Base-by-base conservation (phyloP, 177 flowering plant species). In the Vitis hybrid region DNA sequence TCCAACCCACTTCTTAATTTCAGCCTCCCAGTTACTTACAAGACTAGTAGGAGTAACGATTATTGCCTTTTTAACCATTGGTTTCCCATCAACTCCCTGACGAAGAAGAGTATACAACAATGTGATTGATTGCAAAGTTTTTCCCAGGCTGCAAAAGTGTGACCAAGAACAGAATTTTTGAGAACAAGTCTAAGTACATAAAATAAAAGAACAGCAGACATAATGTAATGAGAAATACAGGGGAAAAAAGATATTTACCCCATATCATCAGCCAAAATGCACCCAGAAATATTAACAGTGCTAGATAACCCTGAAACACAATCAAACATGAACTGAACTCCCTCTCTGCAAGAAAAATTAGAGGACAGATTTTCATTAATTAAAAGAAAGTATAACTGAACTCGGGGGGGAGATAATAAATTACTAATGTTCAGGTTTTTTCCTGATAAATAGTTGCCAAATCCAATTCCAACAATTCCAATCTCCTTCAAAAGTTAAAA, bases 221-320 rank as follows among this genome's bases (percentile, higher is more conserved):
- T 30, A 30, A 72, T 18, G 15, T 13, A 51, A 26, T 40, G 55
- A 18, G 12, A 17, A 21, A 2, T 3, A 49, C 45, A 30, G 62
- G 34, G 66, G 14, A 67, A 54, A 23, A 51, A 51, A 70, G 52
- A 14, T 50, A 30, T 50, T 83, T 86, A 96, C 99, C 99, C 99
- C 99, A 96, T 96, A 79, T 96, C 99, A 84, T 96, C 99, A 21
- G 99, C 98, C 74, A 96, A 82, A 81, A 96, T 96, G 84, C 99
- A 96, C 70, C 99, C 99, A 75, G 74, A 67, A 60, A 90, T 85
- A 70, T 81, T 81, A 45, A 81, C 73, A 52, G 87, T 49, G 65
- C 80, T 78, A 30, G 72, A 70, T 64, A 87, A 58, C 40, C 98
- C 99, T 11, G 97, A 85, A 75, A 96, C 90, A 74, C 98, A 96